Evolutionary conservation across 75 land plant genomes (phyloP), one percentile per base, ranked within the genome.

Genomic region (Selaginella moellendorffii): DNA sequence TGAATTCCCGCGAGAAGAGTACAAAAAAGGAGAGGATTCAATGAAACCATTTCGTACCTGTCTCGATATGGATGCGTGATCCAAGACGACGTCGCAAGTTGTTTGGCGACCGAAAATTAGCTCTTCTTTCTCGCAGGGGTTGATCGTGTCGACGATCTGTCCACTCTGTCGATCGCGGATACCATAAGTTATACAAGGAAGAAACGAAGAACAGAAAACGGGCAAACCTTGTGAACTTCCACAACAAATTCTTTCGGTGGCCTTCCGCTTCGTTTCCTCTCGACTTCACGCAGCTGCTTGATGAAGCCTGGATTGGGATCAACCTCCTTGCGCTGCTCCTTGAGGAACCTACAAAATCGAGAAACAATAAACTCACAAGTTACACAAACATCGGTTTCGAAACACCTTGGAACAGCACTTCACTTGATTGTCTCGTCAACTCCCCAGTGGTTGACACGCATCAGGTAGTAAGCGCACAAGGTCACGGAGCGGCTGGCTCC

Each of bases 401-500:
- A 56, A 56, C 5, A 56, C n/a, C 5, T 24, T 8, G n/a, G 59
- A 21, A 25, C 24, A 56, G n/a, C 21, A 56, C 21, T 5, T 56
- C 59, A 56, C 59, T 74, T 62, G 54, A 74, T 14, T 30, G 76
- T 54, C 21, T 69, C 17, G 10, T 69, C 58, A 36, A 63, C 67
- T 1, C 62, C 29, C 72, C 76, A 74, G 1, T 56, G 62, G 14
- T 54, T 72, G 23, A 54, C 29, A 14, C 62, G 62, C 72, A 74
- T 74, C 61, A 74, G 36, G 66, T 74, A 74, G 0, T 62, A 62
- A 20, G 72, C 76, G 69, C 66, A 63, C 27, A 74, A 20, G 19
- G 76, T 74, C 17, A 71, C 73, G 30, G 72, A 74, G 1, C 76
- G 58, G 53, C 76, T 69, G n/a, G 73, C 76, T 52, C 76, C 76